Evolutionary conservation across 2,329 filamentous ascomycete species (phyloP), one percentile per base, ranked within the genome.

Genomic region (Colletotrichum falcatum): DNA sequence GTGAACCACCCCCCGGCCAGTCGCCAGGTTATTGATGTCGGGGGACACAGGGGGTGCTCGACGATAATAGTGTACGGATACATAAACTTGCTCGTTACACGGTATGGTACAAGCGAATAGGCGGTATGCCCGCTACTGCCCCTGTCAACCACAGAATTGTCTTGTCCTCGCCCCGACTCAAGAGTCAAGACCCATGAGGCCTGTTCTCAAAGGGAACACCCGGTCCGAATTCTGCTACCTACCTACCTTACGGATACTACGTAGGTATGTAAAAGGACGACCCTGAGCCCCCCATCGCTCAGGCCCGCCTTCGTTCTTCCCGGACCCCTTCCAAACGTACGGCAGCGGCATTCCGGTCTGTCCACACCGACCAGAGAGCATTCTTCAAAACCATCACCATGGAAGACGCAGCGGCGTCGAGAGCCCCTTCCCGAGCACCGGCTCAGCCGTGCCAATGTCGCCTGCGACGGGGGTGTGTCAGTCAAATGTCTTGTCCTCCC

Each of bases 361-460:
- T 26, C 42, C 37, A n/a, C n/a, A 39, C 64, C 20, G 63, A 61
- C 55, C 28, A 49, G 49, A 49, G 49, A 60, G 55, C 42, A 26
- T 59, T 49, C 46, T 44, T 60, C 35, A n/a, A 60, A 60, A 39
- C 54, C 12, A 55, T 80, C 76, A 92, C 91, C 89, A 92, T 42
- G 91, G 91, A 46, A 93, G 77, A 74, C 91, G 86, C 66, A 93
- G 81, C 42, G 91, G 90, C 6, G 89, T 91, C 16, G 89, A 80
- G 55, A 92, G 80, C 73, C 87, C 80, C 72, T 86, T 86, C 7
- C 91, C 91, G 35, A 93, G 82, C 6, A 90, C 87, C 16, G 80
- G 81, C 73, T 91, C 89, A 18, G 90, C 90, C 68, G 90, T 93
- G 14, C 90, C 90, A 76, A 93, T 92, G 76, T 93, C 90, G 70